Percentiles rank a stretch among this genome's conserved stretches.
phyloP scores from a whole-genome alignment of 371 early-diverging fungal species.

The Mortierella sp. region DNA sequence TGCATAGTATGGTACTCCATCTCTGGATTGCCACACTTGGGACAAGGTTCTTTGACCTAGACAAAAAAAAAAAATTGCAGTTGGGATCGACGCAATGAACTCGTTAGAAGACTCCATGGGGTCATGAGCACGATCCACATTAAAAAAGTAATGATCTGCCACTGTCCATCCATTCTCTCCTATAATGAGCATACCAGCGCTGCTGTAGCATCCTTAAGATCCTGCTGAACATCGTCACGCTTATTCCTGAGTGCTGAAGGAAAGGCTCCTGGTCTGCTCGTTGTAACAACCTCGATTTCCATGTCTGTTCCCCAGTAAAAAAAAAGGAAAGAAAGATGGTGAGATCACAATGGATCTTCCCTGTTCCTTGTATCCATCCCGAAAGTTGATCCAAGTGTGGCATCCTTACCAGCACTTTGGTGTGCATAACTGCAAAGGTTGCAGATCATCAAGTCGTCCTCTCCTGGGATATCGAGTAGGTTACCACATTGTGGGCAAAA shows the following conservation, averaged over 20 bases:
- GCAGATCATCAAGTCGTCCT: slow-evolving; percentile 81
- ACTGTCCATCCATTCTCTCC: too few species aligned
- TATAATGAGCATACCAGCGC: slow-evolving; percentile 70
- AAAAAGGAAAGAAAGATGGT: neutral
- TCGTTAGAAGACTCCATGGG: too few species aligned
- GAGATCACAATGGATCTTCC: too few species aligned
- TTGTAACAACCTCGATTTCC: slow-evolving; percentile 87
- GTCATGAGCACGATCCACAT: neutral
- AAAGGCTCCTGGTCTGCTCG: slow-evolving; percentile 78
- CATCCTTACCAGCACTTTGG: slow-evolving; percentile 70
- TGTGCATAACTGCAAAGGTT: slow-evolving; percentile 79
- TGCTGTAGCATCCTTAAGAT: slow-evolving; percentile 65
- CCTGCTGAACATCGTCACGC: slow-evolving; percentile 74
- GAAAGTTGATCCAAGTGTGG: too few species aligned
- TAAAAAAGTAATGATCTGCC: too few species aligned
- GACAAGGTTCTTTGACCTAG: slow-evolving; percentile 96
- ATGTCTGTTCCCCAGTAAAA: slow-evolving; percentile 59
- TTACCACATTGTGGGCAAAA: slow-evolving; percentile 92
- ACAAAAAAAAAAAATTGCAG: neutral
- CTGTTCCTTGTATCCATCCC: too few species aligned
- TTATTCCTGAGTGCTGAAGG: slow-evolving; percentile 81
- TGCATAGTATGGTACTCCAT: slow-evolving; percentile 99
- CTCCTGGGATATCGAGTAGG: slow-evolving; percentile 85
- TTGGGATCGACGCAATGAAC: too few species aligned
- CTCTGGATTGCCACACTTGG: slow-evolving; percentile 92